Evolutionary conservation across 371 early-diverging fungal species (phyloP), one percentile per base, ranked within the genome.

Genomic region (Chytridium lagenaria): DNA sequence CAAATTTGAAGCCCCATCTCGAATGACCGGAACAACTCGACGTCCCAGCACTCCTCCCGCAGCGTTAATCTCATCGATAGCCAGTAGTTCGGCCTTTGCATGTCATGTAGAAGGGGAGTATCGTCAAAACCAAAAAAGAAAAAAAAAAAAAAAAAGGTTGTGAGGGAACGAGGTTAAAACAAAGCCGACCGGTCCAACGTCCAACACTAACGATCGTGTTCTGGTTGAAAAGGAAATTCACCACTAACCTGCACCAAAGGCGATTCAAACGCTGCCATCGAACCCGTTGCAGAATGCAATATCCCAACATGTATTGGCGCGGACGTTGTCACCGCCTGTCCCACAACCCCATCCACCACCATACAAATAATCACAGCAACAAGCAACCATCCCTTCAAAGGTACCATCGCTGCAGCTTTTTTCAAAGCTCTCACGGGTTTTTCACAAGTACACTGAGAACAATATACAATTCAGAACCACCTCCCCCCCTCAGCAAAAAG

Each of bases 281-380:
- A 23, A 7, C 55, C 55, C 5, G 55, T 52, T 23, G 5, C 16
- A 10, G 55, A 52, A 23, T 52, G 55, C 26, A 52, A 26, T 7
- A 52, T 52, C 5, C 55, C 55, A 23, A 52, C 55, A 52, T 52
- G 23, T 5, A 52, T 23, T 44, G 44, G 44, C 7, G 44, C 44
- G 19, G 19, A 44, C 19, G 12, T 19, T 12, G 44, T 7, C 44
- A 12, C 44, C 19, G 44, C 12, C 44, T 44, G 19, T 44, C 12
- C 44, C 7, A 7, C 44, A 19, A 44, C 12, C 19, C 19, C 44
- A 44, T 19, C 7, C 19, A 44, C 7, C 44, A 44, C 44, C 7
- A 44, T 44, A 7, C 44, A 44, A 44, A 44, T 19, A 44, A 7
- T 1, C 59, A 83, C 59, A 12, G 36, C 31, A 7, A 68, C 75